phyloP scores from a whole-genome alignment of 2,329 filamentous ascomycete genomes.

The Cytospora piceae region DNA sequence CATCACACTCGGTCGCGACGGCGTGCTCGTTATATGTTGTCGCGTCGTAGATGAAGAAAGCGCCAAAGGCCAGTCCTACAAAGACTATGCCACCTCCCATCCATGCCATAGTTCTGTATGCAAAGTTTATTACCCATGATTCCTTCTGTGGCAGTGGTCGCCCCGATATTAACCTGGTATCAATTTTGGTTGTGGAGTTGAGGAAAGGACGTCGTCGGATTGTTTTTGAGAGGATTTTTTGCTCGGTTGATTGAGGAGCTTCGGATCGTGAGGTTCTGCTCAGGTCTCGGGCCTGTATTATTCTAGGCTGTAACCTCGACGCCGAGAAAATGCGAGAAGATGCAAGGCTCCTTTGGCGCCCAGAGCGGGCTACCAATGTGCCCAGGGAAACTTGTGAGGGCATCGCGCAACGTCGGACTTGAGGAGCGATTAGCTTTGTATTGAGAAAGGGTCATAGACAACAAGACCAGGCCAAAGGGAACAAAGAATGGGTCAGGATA shows the following conservation, averaged over 20 bases:
- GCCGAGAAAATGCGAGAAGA: slow-evolving; percentile 9
- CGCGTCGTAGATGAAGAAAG: slow-evolving; percentile 93
- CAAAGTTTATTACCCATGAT: slow-evolving; percentile 58
- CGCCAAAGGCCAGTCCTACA: slow-evolving; percentile 69
- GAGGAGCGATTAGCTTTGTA: not conserved
- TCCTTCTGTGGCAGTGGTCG: slow-evolving; percentile 54
- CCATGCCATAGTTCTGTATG: slow-evolving; percentile 71
- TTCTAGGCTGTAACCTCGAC: slow-evolving; percentile 9
- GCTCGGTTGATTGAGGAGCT: slow-evolving; percentile 13
- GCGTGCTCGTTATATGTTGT: slow-evolving; percentile 81
- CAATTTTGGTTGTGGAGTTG: slow-evolving; percentile 34
- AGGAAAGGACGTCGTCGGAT: slow-evolving; percentile 23
- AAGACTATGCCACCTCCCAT: slow-evolving; percentile 77
- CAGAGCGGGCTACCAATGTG: slow-evolving; percentile 24
- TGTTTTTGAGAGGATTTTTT: slow-evolving; percentile 11
- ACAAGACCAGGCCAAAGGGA: slow-evolving; percentile 5
- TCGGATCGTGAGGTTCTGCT: slow-evolving; percentile 17
- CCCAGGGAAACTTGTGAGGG: slow-evolving; percentile 27
- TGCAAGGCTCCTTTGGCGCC: slow-evolving; percentile 22
- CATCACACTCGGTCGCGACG: slow-evolving; percentile 71
- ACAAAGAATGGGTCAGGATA: not conserved
- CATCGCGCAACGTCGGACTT: slow-evolving; percentile 23
- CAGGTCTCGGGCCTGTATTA: slow-evolving; percentile 18
- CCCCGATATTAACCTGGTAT: slow-evolving; percentile 52
- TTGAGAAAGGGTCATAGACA: not conserved